phyloP scores from a whole-genome alignment of 768 basidiomycete genomes.

The Mycena albidolilacea region DNA sequence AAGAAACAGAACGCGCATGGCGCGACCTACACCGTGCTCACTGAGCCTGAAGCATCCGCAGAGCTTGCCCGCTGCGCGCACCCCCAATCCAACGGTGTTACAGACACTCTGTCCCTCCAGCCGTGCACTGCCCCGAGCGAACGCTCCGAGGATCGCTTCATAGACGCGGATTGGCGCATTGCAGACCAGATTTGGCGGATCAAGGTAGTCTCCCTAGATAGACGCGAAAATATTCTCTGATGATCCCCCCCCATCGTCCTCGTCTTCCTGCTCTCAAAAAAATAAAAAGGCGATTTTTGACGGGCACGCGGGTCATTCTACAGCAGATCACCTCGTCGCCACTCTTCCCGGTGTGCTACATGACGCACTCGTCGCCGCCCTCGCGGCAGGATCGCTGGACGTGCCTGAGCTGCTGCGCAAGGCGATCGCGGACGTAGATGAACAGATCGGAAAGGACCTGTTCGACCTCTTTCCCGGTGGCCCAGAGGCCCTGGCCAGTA shows the following conservation, averaged over 20 bases:
- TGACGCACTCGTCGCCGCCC: constrained; percentile 44
- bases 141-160: constrained; percentile 63
- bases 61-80: constrained; percentile 57
- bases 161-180: constrained; percentile 57
- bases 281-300: constrained; percentile 61
- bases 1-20: constrained; percentile 26
- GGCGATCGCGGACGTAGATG: constrained; percentile 57
- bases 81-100: constrained; percentile 50
- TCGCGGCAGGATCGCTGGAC: constrained; percentile 13
- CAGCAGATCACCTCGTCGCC: constrained; percentile 56
- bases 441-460: constrained; percentile 53
- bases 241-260: too few species aligned
- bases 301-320: constrained; percentile 66
- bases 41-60: constrained; percentile 56
- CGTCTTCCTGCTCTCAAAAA: too few species aligned
- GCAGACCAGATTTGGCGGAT: constrained; percentile 59
- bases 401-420: constrained; percentile 53
- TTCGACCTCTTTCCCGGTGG: constrained; percentile 58
- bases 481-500: constrained; percentile 45
- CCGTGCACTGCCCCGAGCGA: constrained; percentile 59
- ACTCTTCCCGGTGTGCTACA: constrained; percentile 52
- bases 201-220: background rate
- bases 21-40: constrained; percentile 55
- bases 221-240: too few species aligned
- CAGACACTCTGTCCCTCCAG: constrained; percentile 61